Conservation (phyloP, 2,329 filamentous ascomycete genomes). For the Cytospora piceicola region DNA sequence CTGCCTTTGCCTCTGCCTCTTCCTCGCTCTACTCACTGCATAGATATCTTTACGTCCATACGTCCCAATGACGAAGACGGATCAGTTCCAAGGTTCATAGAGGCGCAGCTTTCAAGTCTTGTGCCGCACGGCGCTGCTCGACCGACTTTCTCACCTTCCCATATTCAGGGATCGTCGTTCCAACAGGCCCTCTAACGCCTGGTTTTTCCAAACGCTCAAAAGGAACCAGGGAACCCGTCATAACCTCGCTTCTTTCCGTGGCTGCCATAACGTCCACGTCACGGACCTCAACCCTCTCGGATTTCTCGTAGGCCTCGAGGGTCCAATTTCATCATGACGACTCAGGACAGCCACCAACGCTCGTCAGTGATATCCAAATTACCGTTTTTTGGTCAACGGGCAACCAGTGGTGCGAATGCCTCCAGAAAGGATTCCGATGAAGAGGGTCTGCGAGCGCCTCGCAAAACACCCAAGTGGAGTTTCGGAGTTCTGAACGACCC, state of each 20-base stretch:
- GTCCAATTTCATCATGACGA: slow-evolving; percentile 9
- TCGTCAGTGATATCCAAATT: slow-evolving; percentile 15
- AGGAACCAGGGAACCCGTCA: not conserved
- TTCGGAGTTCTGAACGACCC: slow-evolving; percentile 85
- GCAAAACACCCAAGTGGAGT: slow-evolving; percentile 52
- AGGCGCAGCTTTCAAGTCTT: not conserved
- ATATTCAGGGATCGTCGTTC: not conserved
- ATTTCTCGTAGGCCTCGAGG: not conserved
- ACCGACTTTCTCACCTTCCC: slow-evolving; percentile 1
- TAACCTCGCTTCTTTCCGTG: not conserved
- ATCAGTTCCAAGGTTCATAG: not conserved
- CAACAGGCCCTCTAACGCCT: not conserved
- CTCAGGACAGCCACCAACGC: not conserved
- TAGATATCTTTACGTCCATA: not conserved
- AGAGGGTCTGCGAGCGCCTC: slow-evolving; percentile 8
- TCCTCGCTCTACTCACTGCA: too few species aligned
- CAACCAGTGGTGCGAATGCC: slow-evolving; percentile 3
- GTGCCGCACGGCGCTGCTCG: not conserved
- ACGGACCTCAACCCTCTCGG: not conserved
- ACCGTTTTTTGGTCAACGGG: slow-evolving; percentile 12
- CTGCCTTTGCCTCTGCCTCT: not conserved
- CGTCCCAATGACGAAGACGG: slow-evolving; percentile 4
- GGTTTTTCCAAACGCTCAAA: not conserved
- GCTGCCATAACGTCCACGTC: not conserved
- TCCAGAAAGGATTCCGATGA: slow-evolving; percentile 15